Base-by-base conservation (phyloP, 495 filamentous ascomycete species). In the Articulospora tetracladia region DNA sequence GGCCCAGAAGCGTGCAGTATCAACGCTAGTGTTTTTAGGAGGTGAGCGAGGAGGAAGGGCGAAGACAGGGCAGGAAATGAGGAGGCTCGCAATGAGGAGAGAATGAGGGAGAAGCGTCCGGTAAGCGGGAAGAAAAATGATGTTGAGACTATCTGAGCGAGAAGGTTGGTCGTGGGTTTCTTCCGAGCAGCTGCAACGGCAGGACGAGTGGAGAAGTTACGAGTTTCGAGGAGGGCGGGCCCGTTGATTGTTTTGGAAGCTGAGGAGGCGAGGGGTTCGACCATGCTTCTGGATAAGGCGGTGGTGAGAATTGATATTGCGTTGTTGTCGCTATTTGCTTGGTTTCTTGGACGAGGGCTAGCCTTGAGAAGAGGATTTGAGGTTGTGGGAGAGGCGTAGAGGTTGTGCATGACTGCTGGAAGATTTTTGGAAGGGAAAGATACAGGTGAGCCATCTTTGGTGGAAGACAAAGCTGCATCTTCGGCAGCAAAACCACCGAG, bases 111-210 rank as follows among this genome's bases (percentile, higher is more conserved):
- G 69, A 82, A 84, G 36, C 81, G 79, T 6, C 82, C 82, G 0
- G 82, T 83, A 4, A 92, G 69, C 19, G 94, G 85, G 73, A 89
- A 85, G 82, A 97, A 96, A 75, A 97, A 94, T 7, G 83, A 83
- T 0, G 86, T 79, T 0, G 79, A 76, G 41, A 97, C 82, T 30
- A 96, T 77, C 24, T 83, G 81, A 30, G 92, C 85, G 1, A 96
- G 82, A 20, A 85, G 84, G 66, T 93, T 96, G 6, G 87, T 79
- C 25, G 86, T 87, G 0, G 84, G 79, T 61, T 85, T 86, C 56
- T 83, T 74, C 12, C 87, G 83, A 32, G 85, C 84, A 59, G 81
- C 81, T 68, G 88, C 83, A 20, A 87, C 83, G 47, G 82, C 83
- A 75, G 91, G 85, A 20, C 89, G 81, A 0, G 83, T 84, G 26